phyloP scores from a whole-genome alignment of 2,329 filamentous ascomycete genomes.

The Alternaria longipes region DNA sequence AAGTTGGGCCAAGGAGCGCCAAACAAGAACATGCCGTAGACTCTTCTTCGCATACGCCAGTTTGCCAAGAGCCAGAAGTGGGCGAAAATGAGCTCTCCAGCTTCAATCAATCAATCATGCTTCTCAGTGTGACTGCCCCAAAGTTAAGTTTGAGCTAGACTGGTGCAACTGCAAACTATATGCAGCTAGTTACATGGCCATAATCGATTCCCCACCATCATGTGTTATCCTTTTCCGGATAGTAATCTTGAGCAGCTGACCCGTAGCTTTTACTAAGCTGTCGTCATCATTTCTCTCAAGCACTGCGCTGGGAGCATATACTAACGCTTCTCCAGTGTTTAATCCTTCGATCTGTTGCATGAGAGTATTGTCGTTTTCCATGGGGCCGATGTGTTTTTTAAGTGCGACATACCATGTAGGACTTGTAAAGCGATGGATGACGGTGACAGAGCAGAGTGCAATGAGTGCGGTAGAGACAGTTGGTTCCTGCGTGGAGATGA shows the following conservation, averaged over 20 bases:
- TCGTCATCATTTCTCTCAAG: neutral
- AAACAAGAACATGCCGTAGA: slow-evolving; percentile 10
- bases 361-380: neutral
- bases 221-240: slow-evolving; percentile 38
- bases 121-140: neutral
- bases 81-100: neutral
- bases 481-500: slow-evolving; percentile 82
- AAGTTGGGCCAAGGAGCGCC: slow-evolving; percentile 68
- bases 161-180: neutral
- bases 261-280: neutral
- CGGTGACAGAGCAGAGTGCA: slow-evolving; percentile 74
- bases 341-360: neutral
- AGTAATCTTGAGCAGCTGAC: slow-evolving; percentile 26
- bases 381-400: neutral
- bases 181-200: neutral
- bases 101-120: neutral
- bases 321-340: neutral
- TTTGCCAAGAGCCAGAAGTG: neutral
- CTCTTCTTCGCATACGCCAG: too few species aligned
- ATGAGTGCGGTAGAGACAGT: slow-evolving; percentile 74
- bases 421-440: slow-evolving; percentile 68
- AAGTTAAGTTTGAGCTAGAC: neutral
- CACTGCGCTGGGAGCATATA: neutral
- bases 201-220: slow-evolving; percentile 52
- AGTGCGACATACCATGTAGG: neutral